Conservation (phyloP, 805 yeast species). For the Tetrapisispora nanseiensis region DNA sequence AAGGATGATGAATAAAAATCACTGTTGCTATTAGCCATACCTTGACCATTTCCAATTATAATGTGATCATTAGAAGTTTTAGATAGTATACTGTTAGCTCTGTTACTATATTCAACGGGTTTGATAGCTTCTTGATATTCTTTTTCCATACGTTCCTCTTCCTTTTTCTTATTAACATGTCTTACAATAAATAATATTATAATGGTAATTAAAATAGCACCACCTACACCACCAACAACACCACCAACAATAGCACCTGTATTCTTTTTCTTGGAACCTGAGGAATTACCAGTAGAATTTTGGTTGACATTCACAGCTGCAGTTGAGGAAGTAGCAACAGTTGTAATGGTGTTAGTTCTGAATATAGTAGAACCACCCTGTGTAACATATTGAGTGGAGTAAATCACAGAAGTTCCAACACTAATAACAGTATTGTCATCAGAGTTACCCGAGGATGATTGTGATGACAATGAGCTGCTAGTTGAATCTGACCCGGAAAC, state of each 20-base stretch:
- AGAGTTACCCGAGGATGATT: not conserved
- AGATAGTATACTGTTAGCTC: constrained; percentile 2
- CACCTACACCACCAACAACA: constrained; percentile 47
- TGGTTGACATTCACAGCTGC: constrained; percentile 6
- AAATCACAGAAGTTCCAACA: constrained; percentile 13
- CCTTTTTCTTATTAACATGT: constrained; percentile 29
- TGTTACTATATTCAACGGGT: constrained; percentile 30
- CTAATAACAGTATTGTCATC: not conserved
- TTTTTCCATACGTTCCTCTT: constrained; percentile 43
- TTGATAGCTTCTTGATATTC: constrained; percentile 51
- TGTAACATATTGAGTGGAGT: constrained; percentile 18
- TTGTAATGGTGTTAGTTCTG: constrained; percentile 22
- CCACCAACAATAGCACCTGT: constrained; percentile 57
- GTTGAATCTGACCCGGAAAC: not conserved
- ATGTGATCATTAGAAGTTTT: constrained; percentile 1
- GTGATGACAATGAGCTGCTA: constrained; percentile 3
- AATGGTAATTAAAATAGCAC: constrained; percentile 34
- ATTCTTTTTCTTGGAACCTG: constrained; percentile 14
- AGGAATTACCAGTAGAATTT: constrained; percentile 4
- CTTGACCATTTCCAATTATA: not conserved
- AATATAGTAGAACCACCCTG: constrained; percentile 25
- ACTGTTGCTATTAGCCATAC: constrained; percentile 21
- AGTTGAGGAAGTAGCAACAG: constrained; percentile 12
- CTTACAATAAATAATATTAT: constrained; percentile 33
- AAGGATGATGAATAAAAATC: constrained; percentile 13